phyloP scores from a whole-genome alignment of 352 stramenopile genomes.

The Peronospora destructor region DNA sequence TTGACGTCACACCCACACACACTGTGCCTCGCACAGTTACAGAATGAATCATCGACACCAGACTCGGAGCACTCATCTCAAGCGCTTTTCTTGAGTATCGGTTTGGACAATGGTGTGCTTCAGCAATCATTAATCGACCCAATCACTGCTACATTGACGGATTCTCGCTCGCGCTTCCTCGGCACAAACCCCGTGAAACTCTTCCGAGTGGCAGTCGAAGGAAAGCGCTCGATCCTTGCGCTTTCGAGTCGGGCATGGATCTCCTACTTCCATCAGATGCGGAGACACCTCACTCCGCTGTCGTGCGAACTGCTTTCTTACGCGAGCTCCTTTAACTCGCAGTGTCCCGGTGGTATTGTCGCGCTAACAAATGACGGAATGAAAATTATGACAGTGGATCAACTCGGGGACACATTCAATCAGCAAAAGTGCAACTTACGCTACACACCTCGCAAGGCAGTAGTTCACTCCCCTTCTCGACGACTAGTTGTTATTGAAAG shows the following conservation, averaged over 20 bases:
- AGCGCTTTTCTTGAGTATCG: constrained; percentile 76
- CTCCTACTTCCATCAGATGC: constrained; percentile 88
- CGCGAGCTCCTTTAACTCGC: constrained; percentile 92
- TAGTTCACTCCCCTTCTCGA: constrained; percentile 80
- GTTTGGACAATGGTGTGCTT: constrained; percentile 93
- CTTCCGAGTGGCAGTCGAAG: constrained; percentile 88
- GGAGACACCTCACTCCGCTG: constrained; percentile 90
- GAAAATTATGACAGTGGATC: constrained; percentile 95
- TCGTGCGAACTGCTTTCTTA: constrained; percentile 94
- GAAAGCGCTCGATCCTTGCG: constrained; percentile 88
- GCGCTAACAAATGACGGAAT: constrained; percentile 93
- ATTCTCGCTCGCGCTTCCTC: constrained; percentile 91
- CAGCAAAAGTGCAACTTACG: constrained; percentile 91
- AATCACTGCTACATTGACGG: constrained; percentile 74
- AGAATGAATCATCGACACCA: constrained; percentile 60
- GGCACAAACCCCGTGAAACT: constrained; percentile 93
- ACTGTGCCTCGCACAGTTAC: constrained; percentile 69
- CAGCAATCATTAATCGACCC: constrained; percentile 89
- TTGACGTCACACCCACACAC: constrained; percentile 80
- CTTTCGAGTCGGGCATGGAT: constrained; percentile 95
- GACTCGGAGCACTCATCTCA: constrained; percentile 52
- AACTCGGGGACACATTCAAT: constrained; percentile 95
- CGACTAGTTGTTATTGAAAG: constrained; percentile 95
- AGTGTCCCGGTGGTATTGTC: constrained; percentile 95
- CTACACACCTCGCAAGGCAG: constrained; percentile 96